phyloP scores from a whole-genome alignment of 1,284 basidiomycete genomes.

The Vanrija pseudolonga region DNA sequence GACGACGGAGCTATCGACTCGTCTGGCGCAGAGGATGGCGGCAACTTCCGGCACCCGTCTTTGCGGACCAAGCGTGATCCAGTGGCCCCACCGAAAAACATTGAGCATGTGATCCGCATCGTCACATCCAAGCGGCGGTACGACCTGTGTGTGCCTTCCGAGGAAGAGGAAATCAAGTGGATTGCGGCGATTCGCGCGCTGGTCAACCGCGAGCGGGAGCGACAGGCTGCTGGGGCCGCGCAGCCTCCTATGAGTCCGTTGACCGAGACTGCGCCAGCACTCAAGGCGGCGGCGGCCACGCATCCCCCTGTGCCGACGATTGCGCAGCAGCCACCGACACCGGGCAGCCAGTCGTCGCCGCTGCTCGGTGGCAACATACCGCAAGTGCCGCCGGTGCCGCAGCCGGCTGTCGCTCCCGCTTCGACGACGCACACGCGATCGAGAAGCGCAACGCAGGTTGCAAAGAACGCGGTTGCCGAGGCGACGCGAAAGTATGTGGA shows the following conservation, averaged over 20 bases:
- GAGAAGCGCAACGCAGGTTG: conserved; percentile 45
- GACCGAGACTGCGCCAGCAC: not conserved
- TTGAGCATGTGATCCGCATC: conserved; percentile 80
- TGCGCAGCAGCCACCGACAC: conserved; percentile 38
- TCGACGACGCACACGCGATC: conserved; percentile 23
- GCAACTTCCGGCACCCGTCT: conserved; percentile 3
- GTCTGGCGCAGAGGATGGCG: conserved; percentile 1
- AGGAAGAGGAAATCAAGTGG: conserved; percentile 99
- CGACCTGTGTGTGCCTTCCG: conserved; percentile 86
- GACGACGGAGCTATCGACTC: conserved; percentile 10
- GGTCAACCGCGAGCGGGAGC: conserved; percentile 53
- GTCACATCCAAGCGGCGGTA: conserved; percentile 89
- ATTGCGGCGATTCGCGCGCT: conserved; percentile 87
- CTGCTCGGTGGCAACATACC: no score
- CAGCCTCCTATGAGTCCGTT: not conserved
- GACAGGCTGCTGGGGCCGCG: not conserved
- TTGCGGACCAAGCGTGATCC: not conserved
- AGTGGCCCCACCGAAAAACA: conserved; percentile 1
- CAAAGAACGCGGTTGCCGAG: conserved; percentile 46
- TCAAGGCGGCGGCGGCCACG: not conserved
- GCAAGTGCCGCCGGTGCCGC: no score
- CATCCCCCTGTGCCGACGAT: conserved; percentile 23
- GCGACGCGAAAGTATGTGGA: conserved; percentile 32
- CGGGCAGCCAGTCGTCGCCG: conserved; percentile 1
- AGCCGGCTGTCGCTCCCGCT: no score